Base-by-base conservation (phyloP, 805 yeast genomes). In the Komagataella phaffii region DNA sequence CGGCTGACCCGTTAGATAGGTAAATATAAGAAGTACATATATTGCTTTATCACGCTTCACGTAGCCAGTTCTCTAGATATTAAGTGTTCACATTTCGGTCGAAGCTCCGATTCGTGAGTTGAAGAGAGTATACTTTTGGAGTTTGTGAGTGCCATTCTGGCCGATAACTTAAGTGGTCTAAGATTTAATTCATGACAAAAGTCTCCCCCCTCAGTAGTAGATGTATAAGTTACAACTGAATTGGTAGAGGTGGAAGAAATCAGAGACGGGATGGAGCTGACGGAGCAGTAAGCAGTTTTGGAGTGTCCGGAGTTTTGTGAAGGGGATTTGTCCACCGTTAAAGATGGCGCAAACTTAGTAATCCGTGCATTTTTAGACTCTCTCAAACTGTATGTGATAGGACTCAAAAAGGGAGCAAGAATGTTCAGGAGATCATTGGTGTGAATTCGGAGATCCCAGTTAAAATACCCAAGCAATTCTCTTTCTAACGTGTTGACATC, bases 401-500 rank as follows among this genome's bases (percentile, higher is more conserved):
- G 85, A 17, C 73, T 69, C 52, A 91, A 69, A 70, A 91, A 88
- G 24, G 89, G 89, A 49, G 83, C 79, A 51, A 90, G 73, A 23
- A 83, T 83, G 49, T 72, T 66, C 53, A 80, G 71, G 53, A 91
- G 75, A 58, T 91, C 98, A 40, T 76, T 75, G 57, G 81, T 81
- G 30, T 79, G 69, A 49, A 93, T 81, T 23, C 77, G 73, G 49
- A 93, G 73, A 60, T 88, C 82, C 98, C 98, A 91, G 59, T 88
- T 84, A 53, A 91, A 75, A 55, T 88, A 80, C 49, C 77, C 79
- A 49, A 91, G 79, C 59, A 93, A 72, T 68, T 91, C 98, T 57
- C 90, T 76, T 69, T 91, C 99, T 61, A 95, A 85, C 56, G 89
- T 81, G 67, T 91, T 93, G 51, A 93, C 88, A 61, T 91, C 98